Evolutionary conservation across 2,329 filamentous ascomycete species (phyloP).

Genomic region (Hysterium pulicare): DNA sequence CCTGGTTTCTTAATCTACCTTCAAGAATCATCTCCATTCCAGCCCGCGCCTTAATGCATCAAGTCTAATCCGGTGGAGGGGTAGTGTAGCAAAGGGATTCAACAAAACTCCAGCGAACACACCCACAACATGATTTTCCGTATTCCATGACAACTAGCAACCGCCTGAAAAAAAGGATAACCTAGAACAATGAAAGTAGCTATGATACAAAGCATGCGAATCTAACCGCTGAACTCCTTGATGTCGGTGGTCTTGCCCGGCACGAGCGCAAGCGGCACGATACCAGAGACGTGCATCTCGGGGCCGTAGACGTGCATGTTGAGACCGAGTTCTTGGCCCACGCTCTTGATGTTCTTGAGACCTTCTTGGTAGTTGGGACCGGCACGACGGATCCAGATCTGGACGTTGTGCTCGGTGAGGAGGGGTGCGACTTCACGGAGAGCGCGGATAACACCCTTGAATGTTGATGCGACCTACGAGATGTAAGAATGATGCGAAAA

Average conservation of each 20-base stretch:
- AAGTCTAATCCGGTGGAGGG: too few relatives aligned
- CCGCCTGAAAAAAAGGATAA: too few relatives aligned
- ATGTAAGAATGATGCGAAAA: constrained; percentile 8
- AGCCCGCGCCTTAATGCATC: too few relatives aligned
- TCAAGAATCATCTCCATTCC: too few relatives aligned
- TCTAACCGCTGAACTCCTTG: constrained; percentile 58
- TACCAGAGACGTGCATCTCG: constrained; percentile 88
- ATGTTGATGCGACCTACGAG: constrained; percentile 74
- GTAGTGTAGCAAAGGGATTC: too few relatives aligned
- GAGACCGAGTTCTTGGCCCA: constrained; percentile 88
- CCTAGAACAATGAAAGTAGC: too few relatives aligned
- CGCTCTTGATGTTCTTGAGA: constrained; percentile 99
- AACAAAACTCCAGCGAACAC: too few relatives aligned
- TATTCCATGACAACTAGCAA: too few relatives aligned
- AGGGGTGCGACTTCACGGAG: constrained; percentile 83
- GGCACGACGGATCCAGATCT: constrained; percentile 90
- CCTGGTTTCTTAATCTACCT: too few relatives aligned
- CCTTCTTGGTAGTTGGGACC: constrained; percentile 99
- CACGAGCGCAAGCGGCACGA: constrained; percentile 83
- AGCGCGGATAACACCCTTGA: constrained; percentile 99
- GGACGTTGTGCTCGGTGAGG: constrained; percentile 92
- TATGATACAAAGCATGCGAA: constrained; percentile 21
- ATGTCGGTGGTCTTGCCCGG: constrained; percentile 58
- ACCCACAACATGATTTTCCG: too few relatives aligned
- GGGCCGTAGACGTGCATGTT: constrained; percentile 89